Base-by-base conservation (phyloP, 768 basidiomycete species). In the Termitomyces sp. region DNA sequence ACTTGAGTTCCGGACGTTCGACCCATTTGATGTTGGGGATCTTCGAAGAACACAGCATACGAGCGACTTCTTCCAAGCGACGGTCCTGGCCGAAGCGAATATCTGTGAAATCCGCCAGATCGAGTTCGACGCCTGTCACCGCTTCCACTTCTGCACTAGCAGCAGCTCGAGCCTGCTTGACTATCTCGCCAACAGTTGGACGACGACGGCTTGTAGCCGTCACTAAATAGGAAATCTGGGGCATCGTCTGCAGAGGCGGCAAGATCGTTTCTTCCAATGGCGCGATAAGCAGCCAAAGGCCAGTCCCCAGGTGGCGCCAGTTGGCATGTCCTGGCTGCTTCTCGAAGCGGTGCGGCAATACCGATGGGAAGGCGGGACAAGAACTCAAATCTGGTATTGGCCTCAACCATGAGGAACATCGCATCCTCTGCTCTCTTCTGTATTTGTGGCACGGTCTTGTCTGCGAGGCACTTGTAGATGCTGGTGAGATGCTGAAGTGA, bases 61-160 rank as follows among this genome's bases (percentile, higher is more conserved):
- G 81, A 12, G 88, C 87, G 4, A 96, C 94, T 67, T 99, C 97
- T 45, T 94, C 90, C 33, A 99, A 68, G 38, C 96, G 80, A 19
- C 89, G 81, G 71, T 99, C 97, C 60, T 91, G 85, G 7, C 90
- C 90, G 65, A 98, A 98, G 3, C 96, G 84, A 49, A 94, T 88
- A 51, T 84, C 84, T 0, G 89, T 83, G 71, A 90, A 88, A 49
- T 88, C 85, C 47, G 86, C 81, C 38, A 85, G 69, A 50, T 84
- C 83, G 5, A 91, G 71, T 54, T 91, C 89, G 9, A 89, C 86
- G 0, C 89, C 89, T 6, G 88, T 80, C 14, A 83, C 77, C 4
- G 76, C 72, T 51, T 83, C 79, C 1, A 81, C 67, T 62, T 88
- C 84, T 42, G 82, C 84, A 5, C 70, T 66, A 37, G 78, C 81